These are phyloP conservation scores for Rubia balearica DNA, from an alignment of 305 asterid genomes.

Conservation along the genomic window DNA sequence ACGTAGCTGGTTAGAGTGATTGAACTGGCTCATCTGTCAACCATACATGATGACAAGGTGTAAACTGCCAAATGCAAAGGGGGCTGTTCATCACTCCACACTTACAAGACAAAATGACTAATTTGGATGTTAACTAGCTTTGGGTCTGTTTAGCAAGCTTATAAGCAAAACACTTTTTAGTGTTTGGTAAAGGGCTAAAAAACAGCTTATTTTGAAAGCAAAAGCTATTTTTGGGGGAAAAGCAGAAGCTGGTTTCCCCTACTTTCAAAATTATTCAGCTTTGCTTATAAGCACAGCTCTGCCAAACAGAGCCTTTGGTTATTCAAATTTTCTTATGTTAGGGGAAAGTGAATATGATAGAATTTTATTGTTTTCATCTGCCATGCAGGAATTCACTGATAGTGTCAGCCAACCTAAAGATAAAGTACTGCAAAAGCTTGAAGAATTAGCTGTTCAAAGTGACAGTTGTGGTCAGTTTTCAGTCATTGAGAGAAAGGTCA, in stretches of 20 bases:
- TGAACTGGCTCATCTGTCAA: neutral
- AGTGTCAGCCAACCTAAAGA: conserved; percentile 15
- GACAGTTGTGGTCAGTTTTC: conserved; percentile 21
- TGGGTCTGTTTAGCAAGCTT: no score
- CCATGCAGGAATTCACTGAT: conserved; percentile 16
- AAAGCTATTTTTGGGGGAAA: no score
- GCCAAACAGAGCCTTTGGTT: no score
- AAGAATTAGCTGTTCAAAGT: conserved; percentile 14
- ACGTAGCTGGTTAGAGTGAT: neutral
- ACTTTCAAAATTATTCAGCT: no score
- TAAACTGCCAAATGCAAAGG: neutral
- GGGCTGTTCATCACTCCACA: neutral
- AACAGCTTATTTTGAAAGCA: no score
- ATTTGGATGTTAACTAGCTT: neutral
- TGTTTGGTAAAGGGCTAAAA: no score
- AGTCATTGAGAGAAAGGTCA: conserved; percentile 18
- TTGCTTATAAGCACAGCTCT: no score
- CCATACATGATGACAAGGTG: neutral
- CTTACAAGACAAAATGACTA: neutral
- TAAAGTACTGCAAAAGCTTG: conserved; percentile 18
- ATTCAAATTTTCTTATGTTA: neutral
- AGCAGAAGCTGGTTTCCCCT: no score
- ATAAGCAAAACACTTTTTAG: no score
- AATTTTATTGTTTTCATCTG: neutral
- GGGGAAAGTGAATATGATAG: neutral